These are phyloP conservation scores for Aegilops tauschii DNA, from an alignment of 176 grass and related monocot genomes.

Conservation along the genomic window DNA sequence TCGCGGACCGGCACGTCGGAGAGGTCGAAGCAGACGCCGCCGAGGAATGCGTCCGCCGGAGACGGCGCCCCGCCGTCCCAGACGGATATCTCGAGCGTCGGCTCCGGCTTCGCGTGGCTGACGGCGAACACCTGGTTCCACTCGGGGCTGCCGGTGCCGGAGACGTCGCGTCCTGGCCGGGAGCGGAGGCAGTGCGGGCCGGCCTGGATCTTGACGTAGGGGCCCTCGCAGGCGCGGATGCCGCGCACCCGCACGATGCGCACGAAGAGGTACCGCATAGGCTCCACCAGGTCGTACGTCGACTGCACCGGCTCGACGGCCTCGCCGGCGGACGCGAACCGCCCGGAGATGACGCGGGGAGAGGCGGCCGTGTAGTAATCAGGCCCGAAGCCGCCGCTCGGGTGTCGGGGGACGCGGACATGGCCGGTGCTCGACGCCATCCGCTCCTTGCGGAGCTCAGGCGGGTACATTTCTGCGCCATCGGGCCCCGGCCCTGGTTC, in stretches of 20 bases:
- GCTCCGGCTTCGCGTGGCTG: constrained; percentile 61
- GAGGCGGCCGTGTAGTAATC: constrained; percentile 24
- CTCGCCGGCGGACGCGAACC: constrained; percentile 59
- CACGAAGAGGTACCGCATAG: constrained; percentile 91
- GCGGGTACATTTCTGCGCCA: constrained; percentile 38
- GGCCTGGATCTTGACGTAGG: constrained; percentile 61
- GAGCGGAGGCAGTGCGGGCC: constrained; percentile 55
- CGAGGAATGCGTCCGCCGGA: constrained; percentile 53
- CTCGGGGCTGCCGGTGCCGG: constrained; percentile 59
- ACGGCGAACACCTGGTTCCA: constrained; percentile 90
- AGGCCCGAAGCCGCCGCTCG: constrained; percentile 2
- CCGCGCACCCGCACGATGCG: constrained; percentile 70
- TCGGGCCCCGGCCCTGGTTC: background rate
- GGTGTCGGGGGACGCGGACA: constrained; percentile 30
- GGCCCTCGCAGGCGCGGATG: constrained; percentile 67
- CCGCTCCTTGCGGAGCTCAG: constrained; percentile 65
- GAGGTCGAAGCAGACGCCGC: constrained; percentile 96
- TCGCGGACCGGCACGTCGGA: constrained; percentile 81
- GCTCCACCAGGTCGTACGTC: constrained; percentile 84
- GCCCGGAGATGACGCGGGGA: constrained; percentile 55
- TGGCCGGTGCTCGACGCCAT: constrained; percentile 53
- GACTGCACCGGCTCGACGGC: constrained; percentile 49
- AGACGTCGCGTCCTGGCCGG: constrained; percentile 49
- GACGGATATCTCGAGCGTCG: constrained; percentile 79
- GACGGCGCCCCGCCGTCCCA: constrained; percentile 55